Evolutionary conservation across 2,329 filamentous ascomycete genomes (phyloP).

Genomic region (Stachybotrys chlorohalonatus): DNA sequence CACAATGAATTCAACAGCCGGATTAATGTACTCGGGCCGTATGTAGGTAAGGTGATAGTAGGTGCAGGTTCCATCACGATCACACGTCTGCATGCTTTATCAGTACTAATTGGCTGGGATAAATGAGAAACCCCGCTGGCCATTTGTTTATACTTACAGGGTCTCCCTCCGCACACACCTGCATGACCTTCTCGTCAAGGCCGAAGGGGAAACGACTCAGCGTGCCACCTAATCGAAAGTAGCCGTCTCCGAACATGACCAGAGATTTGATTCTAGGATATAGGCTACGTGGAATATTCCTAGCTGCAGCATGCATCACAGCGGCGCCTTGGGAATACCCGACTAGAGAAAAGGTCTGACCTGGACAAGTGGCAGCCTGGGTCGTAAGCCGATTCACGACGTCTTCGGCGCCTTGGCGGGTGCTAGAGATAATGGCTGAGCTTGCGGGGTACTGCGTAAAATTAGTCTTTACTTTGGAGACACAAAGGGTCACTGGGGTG

Average conservation of each 20-base stretch:
- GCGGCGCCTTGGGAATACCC: slow-evolving; percentile 8
- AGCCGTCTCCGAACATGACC: slow-evolving; percentile 5
- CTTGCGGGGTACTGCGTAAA: slow-evolving; percentile 5
- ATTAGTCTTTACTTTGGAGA: neutral
- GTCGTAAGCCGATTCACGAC: slow-evolving; percentile 3
- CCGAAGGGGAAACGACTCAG: too few relatives aligned
- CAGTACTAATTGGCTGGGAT: too few relatives aligned
- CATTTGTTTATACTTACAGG: too few relatives aligned
- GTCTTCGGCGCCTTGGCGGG: slow-evolving; percentile 1
- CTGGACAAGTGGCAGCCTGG: slow-evolving; percentile 3
- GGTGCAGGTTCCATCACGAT: too few relatives aligned
- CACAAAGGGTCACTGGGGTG: neutral
- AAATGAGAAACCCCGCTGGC: too few relatives aligned
- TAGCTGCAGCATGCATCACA: slow-evolving; percentile 4
- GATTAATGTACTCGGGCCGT: too few relatives aligned
- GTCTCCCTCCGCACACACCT: too few relatives aligned
- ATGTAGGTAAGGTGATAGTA: too few relatives aligned
- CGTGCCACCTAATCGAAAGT: too few relatives aligned
- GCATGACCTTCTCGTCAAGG: too few relatives aligned
- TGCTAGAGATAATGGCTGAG: slow-evolving; percentile 1
- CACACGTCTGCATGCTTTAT: too few relatives aligned
- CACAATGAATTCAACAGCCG: too few relatives aligned
- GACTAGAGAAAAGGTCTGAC: slow-evolving; percentile 6
- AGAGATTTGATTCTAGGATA: slow-evolving; percentile 3
- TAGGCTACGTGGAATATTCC: slow-evolving; percentile 1